Evolutionary conservation across 179 eudicot genomes (phyloP).

Genomic region (Beta macrorhiza): DNA sequence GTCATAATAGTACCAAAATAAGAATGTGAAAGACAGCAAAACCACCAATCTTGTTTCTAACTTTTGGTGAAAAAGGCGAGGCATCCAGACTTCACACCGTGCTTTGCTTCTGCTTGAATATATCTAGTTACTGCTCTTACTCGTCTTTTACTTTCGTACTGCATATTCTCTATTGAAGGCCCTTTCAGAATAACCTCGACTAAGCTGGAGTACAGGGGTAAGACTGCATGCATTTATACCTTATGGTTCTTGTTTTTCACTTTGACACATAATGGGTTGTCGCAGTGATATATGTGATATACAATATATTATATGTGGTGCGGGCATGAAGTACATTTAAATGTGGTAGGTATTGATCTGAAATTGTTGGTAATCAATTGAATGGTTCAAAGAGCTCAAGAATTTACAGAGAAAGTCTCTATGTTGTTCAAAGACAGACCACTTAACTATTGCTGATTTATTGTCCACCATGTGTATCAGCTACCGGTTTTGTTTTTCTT

Average conservation of each 20-base stretch:
- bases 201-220: background rate
- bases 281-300: background rate
- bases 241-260: background rate
- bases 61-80: no score
- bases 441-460: no score
- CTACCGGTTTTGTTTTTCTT: no score
- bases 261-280: background rate
- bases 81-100: no score
- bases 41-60: no score
- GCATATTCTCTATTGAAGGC: background rate
- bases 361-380: background rate
- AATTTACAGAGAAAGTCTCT: background rate
- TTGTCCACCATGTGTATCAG: no score
- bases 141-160: background rate
- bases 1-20: no score
- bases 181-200: background rate
- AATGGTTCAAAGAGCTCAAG: background rate
- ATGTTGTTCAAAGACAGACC: no score
- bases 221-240: background rate
- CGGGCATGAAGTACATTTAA: background rate
- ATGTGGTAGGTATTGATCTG: background rate
- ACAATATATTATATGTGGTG: background rate
- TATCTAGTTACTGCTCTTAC: background rate
- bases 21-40: no score
- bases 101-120: background rate